Evolutionary conservation across 331 rosid species (phyloP).

Genomic region (Stylosanthes scabra): DNA sequence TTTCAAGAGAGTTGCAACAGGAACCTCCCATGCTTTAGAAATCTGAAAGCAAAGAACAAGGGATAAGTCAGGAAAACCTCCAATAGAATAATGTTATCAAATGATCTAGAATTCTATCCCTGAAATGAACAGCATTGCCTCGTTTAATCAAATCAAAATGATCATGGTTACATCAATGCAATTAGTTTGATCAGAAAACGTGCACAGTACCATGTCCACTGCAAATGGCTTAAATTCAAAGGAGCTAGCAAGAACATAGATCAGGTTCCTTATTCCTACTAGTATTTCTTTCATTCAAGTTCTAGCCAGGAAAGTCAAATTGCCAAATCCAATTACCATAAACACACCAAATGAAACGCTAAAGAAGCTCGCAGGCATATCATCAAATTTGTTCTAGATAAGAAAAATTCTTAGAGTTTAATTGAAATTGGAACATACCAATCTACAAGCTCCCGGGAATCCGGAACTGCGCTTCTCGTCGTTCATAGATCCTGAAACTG

Average conservation of each 20-base stretch:
- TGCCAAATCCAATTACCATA: not conserved
- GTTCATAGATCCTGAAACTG: slow-evolving; percentile 26
- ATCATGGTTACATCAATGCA: slow-evolving; percentile 12
- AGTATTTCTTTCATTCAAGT: not conserved
- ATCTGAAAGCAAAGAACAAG: slow-evolving; percentile 53
- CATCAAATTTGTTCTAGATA: not conserved
- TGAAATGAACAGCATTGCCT: not conserved
- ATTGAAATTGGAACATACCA: slow-evolving; percentile 53
- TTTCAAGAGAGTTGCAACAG: slow-evolving; percentile 71
- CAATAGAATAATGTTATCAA: slow-evolving; percentile 24
- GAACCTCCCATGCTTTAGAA: slow-evolving; percentile 71
- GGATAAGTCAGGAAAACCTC: slow-evolving; percentile 35
- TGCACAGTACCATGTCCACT: slow-evolving; percentile 8
- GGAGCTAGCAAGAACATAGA: too few species aligned
- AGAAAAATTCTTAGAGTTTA: not conserved
- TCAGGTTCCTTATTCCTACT: not conserved
- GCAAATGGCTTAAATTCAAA: too few species aligned
- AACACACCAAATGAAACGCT: not conserved
- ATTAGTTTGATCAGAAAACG: slow-evolving; percentile 6
- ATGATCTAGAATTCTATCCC: slow-evolving; percentile 9
- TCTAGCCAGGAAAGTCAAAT: not conserved
- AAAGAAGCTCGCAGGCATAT: not conserved
- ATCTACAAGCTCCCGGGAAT: slow-evolving; percentile 44
- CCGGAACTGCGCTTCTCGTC: slow-evolving; percentile 50
- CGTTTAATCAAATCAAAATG: slow-evolving; percentile 7